Conservation (phyloP, 768 basidiomycete species). For the Pleurotus sapidus region DNA sequence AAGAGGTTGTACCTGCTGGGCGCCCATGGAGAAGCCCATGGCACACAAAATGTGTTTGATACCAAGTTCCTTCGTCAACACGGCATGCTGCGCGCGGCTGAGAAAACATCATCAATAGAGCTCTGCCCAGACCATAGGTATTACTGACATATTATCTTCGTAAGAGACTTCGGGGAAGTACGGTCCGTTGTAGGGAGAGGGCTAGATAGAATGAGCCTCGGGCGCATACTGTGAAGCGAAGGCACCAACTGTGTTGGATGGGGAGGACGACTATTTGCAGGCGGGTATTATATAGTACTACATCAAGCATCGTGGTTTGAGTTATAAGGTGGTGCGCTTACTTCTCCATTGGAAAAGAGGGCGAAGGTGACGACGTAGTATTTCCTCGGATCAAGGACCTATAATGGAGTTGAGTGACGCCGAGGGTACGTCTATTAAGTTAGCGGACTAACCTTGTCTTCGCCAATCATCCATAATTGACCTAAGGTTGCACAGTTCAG, state of each 20-base stretch:
- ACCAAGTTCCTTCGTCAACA: constrained; percentile 45
- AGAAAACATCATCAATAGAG: background rate
- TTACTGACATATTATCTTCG: constrained; percentile 52
- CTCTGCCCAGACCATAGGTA: background rate
- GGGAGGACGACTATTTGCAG: constrained; percentile 49
- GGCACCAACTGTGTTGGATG: constrained; percentile 50
- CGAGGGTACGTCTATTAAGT: background rate
- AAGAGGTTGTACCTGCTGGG: constrained; percentile 34
- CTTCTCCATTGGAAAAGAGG: constrained; percentile 59
- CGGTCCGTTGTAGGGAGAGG: constrained; percentile 53
- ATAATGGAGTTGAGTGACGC: background rate
- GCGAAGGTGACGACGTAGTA: constrained; percentile 58
- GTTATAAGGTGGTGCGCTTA: constrained; percentile 15
- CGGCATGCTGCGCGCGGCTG: constrained; percentile 53
- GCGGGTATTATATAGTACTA: constrained; percentile 1
- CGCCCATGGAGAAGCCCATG: constrained; percentile 62
- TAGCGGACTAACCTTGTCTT: constrained; percentile 37
- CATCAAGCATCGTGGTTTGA: background rate
- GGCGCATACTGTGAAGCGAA: background rate
- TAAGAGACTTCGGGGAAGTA: constrained; percentile 57
- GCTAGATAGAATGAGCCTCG: constrained; percentile 26
- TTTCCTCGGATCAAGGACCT: constrained; percentile 48
- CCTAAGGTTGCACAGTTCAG: constrained; percentile 26
- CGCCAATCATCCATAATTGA: constrained; percentile 45
- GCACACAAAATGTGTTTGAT: constrained; percentile 43